Evolutionary conservation across 805 yeast genomes (phyloP).

Genomic region (Peterozyma toletana): DNA sequence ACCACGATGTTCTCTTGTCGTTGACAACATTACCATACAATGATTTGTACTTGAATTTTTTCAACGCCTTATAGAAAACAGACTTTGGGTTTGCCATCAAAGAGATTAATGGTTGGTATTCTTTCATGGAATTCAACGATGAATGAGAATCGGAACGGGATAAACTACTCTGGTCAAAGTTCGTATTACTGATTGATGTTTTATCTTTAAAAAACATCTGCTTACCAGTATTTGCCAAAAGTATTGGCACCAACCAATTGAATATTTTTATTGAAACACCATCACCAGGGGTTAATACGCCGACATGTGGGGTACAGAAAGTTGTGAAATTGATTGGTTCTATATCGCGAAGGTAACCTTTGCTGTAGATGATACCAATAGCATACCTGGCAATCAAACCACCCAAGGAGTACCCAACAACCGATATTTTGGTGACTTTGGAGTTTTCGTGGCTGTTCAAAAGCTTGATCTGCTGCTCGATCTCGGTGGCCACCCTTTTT

Average conservation of each 20-base stretch:
- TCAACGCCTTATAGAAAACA: slow-evolving; percentile 49
- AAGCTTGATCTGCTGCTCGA: slow-evolving; percentile 30
- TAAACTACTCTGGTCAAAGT: not conserved
- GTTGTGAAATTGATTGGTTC: slow-evolving; percentile 54
- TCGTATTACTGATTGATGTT: slow-evolving; percentile 10
- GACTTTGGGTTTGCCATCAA: slow-evolving; percentile 62
- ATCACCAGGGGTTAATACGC: slow-evolving; percentile 54
- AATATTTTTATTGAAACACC: slow-evolving; percentile 43
- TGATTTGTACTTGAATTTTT: slow-evolving; percentile 41
- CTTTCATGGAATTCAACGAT: not conserved
- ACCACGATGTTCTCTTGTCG: slow-evolving; percentile 78
- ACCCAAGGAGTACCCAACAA: slow-evolving; percentile 85
- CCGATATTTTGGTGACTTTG: slow-evolving; percentile 60
- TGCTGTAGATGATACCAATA: slow-evolving; percentile 58
- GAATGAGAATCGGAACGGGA: slow-evolving; percentile 7
- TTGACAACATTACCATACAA: slow-evolving; percentile 73
- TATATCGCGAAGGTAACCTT: slow-evolving; percentile 43
- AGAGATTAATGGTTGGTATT: slow-evolving; percentile 42
- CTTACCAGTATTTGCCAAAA: slow-evolving; percentile 65
- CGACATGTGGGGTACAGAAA: slow-evolving; percentile 67
- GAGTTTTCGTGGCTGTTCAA: slow-evolving; percentile 11
- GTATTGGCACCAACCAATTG: slow-evolving; percentile 55
- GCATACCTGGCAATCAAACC: slow-evolving; percentile 80
- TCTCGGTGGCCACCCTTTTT: slow-evolving; percentile 63
- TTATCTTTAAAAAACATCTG: slow-evolving; percentile 64